phyloP scores from a whole-genome alignment of 2,329 filamentous ascomycete genomes.

The Phialophora chinensis region DNA sequence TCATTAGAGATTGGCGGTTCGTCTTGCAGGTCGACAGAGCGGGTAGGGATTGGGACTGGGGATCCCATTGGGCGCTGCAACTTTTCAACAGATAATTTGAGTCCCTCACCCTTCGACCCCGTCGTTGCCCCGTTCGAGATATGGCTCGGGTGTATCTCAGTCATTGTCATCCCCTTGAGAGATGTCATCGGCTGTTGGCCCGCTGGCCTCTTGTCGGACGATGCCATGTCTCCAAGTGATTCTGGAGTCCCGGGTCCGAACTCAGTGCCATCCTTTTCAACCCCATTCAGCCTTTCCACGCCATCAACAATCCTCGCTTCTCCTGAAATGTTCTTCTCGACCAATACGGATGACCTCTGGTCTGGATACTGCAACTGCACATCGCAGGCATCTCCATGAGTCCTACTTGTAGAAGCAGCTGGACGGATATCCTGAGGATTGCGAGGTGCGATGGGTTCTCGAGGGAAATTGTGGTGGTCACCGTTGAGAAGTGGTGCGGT shows the following conservation, averaged over 20 bases:
- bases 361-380: not conserved
- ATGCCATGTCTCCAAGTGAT: not conserved
- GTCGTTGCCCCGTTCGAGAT: not conserved
- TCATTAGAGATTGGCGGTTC: conserved; percentile 37
- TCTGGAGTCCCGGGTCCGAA: not conserved
- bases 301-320: not conserved
- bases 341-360: conserved; percentile 23
- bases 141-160: not conserved
- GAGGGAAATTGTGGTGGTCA: conserved; percentile 18
- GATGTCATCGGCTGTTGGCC: not conserved
- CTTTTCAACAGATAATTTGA: conserved; percentile 61
- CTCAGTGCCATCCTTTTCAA: not conserved
- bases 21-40: conserved; percentile 48
- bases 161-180: not conserved
- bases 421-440: conserved; percentile 11
- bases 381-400: not conserved
- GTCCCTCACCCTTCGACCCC: conserved; percentile 44
- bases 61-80: conserved; percentile 62
- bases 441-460: conserved; percentile 16
- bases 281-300: not conserved
- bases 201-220: not conserved
- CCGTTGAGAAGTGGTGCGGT: conserved; percentile 12
- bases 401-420: not conserved
- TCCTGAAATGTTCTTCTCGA: not conserved
- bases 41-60: conserved; percentile 60